Percentiles rank a stretch among this genome's conserved stretches.
These are phyloP conservation scores for Zoysia japonica DNA, from an alignment of 176 grass and related monocot species.

Conservation along the genomic window DNA sequence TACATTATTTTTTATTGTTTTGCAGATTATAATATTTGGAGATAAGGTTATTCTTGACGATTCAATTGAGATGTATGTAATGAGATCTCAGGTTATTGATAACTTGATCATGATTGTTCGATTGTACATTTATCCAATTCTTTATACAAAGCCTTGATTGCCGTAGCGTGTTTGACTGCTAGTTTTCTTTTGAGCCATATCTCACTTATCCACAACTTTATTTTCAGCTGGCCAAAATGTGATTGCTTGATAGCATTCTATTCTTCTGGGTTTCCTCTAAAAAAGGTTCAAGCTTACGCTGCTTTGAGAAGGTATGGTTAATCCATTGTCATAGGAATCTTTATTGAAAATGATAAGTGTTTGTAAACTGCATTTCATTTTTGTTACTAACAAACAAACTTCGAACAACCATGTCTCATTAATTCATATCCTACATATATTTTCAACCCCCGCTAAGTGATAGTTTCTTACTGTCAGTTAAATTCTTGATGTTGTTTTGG, in stretches of 20 bases:
- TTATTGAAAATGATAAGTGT: constrained; percentile 17
- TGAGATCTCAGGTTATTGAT: constrained; percentile 59
- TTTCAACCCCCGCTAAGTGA: no score
- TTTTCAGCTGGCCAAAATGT: constrained; percentile 93
- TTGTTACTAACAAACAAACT: neutral
- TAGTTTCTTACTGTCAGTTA: no score
- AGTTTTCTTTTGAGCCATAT: constrained; percentile 17
- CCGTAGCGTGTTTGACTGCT: neutral
- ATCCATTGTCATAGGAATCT: neutral
- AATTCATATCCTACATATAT: neutral
- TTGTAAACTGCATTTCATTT: constrained; percentile 17
- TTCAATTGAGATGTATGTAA: constrained; percentile 86
- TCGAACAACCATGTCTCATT: neutral
- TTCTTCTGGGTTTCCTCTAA: constrained; percentile 90
- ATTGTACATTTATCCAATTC: constrained; percentile 40
- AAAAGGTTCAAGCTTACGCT: constrained; percentile 81
- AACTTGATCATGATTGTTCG: constrained; percentile 39
- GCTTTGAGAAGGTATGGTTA: constrained; percentile 63
- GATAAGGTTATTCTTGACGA: constrained; percentile 92
- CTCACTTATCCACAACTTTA: constrained; percentile 35
- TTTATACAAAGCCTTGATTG: constrained; percentile 10
- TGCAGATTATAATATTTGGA: constrained; percentile 94
- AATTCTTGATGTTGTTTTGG: neutral
- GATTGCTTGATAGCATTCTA: constrained; percentile 97
- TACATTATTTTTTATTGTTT: constrained; percentile 26